Percentiles rank a stretch among this genome's conserved stretches.
phyloP scores from a whole-genome alignment of 1,284 basidiomycete species.

The Cryptococcus sp. region DNA sequence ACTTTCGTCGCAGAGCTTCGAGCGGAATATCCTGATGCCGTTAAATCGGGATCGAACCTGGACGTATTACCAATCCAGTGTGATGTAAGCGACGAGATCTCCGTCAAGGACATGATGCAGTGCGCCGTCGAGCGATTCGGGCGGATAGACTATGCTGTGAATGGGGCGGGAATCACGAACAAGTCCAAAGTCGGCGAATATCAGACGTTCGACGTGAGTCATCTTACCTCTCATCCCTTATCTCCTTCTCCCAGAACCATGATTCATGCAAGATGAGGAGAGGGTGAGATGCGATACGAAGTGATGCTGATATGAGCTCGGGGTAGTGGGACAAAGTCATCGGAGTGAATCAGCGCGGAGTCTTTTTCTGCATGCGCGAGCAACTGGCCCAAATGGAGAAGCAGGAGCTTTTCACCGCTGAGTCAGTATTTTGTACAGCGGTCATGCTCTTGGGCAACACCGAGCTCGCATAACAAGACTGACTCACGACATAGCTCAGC shows the following conservation, averaged over 20 bases:
- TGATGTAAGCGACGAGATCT: slow-evolving; percentile 18
- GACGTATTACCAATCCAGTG: slow-evolving; percentile 9
- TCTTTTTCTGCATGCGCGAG: slow-evolving; percentile 26
- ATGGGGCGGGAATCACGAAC: slow-evolving; percentile 12
- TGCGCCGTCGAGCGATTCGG: slow-evolving; percentile 6
- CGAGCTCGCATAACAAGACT: background rate
- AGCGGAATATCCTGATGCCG: background rate
- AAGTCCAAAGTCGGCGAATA: slow-evolving; percentile 14
- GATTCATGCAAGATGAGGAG: no score
- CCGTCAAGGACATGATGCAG: slow-evolving; percentile 13
- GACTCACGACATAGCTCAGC: background rate
- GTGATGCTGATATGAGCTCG: background rate
- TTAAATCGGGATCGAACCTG: background rate
- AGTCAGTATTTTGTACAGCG: background rate
- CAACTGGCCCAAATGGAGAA: slow-evolving; percentile 22
- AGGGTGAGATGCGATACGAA: background rate
- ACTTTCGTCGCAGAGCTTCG: slow-evolving; percentile 5
- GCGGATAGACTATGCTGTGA: slow-evolving; percentile 12
- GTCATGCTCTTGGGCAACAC: no score
- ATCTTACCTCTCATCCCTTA: no score
- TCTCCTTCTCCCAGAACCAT: no score
- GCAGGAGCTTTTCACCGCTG: slow-evolving; percentile 9
- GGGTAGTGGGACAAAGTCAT: slow-evolving; percentile 11
- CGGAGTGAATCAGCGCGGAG: slow-evolving; percentile 16
- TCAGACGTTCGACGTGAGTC: slow-evolving; percentile 7